Evolutionary conservation across 345 rosid species (phyloP).

Genomic region (Cardamine occulta): DNA sequence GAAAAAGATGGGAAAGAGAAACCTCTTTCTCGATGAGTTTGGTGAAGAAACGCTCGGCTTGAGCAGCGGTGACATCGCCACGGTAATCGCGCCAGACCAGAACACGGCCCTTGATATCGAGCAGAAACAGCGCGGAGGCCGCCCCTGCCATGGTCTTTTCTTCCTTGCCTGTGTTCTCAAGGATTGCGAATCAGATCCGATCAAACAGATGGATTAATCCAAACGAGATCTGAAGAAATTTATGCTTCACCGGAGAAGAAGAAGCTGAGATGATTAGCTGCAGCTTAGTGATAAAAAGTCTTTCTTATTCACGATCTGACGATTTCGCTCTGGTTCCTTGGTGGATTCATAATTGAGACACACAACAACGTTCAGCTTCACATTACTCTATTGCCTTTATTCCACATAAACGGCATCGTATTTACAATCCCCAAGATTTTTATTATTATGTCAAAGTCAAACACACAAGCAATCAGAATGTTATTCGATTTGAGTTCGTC

Average conservation of each 20-base stretch:
- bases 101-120: constrained; percentile 78
- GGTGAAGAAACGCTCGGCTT: constrained; percentile 88
- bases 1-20: not conserved
- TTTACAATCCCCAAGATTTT: not conserved
- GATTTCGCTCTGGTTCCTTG: constrained; percentile 21
- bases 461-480: not conserved
- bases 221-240: constrained; percentile 36
- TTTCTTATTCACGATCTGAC: constrained; percentile 40
- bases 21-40: constrained; percentile 88
- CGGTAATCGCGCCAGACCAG: constrained; percentile 91
- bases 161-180: constrained; percentile 11
- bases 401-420: not conserved
- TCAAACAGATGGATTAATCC: constrained; percentile 7
- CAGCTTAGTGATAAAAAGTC: constrained; percentile 25
- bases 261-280: not conserved
- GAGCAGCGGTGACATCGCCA: constrained; percentile 73
- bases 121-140: constrained; percentile 83
- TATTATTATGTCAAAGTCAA: too few relatives aligned
- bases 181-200: constrained; percentile 44
- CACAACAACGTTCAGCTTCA: not conserved
- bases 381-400: not conserved
- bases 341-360: constrained; percentile 12
- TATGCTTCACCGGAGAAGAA: constrained; percentile 29
- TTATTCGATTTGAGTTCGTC: not conserved
- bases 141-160: constrained; percentile 68